These are phyloP conservation scores for Ichthyophthirius multifiliis DNA, from an alignment of 169 alveolate genomes.

Conservation along the genomic window DNA sequence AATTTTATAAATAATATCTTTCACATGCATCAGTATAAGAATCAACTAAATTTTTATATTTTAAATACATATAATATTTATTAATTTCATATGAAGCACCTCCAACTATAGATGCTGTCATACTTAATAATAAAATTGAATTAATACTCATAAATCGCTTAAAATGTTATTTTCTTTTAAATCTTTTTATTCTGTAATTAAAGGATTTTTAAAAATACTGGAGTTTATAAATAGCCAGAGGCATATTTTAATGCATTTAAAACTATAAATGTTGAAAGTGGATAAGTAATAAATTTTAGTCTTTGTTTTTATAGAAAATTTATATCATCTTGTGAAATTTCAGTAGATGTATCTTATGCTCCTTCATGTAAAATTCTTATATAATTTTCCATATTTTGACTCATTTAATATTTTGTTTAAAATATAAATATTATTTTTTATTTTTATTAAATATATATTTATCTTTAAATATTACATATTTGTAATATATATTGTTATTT, in stretches of 20 bases:
- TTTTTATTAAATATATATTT: too few species aligned
- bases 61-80: constrained; percentile 1
- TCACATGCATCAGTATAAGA: background rate
- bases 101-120: background rate
- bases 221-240: background rate
- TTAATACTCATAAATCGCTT: background rate
- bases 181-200: background rate
- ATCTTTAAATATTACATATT: too few species aligned
- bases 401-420: too few species aligned
- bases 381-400: background rate
- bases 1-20: background rate
- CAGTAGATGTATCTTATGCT: background rate
- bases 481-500: too few species aligned
- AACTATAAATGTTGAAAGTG: background rate
- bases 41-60: background rate
- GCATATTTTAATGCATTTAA: background rate
- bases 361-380: background rate
- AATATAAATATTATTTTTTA: too few species aligned
- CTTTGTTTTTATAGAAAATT: background rate
- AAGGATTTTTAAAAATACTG: background rate
- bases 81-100: background rate
- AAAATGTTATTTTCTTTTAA: background rate
- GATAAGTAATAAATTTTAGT: background rate
- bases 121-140: background rate
- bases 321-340: background rate